A percentile compares a stretch with the other conserved stretches of the same genome.
phyloP scores from a whole-genome alignment of 306 rosid genomes.

The Quercus mongolica region DNA sequence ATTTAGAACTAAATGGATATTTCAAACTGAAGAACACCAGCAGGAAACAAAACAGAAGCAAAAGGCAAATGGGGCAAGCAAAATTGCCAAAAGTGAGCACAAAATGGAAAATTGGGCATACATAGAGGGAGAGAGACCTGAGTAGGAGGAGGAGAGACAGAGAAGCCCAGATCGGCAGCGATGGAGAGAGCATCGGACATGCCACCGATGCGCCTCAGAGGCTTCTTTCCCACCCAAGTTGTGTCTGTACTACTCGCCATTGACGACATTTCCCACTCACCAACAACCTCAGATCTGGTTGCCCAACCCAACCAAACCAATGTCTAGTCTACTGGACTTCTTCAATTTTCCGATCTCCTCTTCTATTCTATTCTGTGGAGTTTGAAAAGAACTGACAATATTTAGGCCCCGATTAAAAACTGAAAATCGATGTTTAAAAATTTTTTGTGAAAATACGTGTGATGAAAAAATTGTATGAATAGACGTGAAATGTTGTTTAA shows the following conservation, averaged over 20 bases:
- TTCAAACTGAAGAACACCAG: not conserved
- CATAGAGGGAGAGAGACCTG: slow-evolving; percentile 32
- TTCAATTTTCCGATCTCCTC: no score
- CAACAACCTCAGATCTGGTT: no score
- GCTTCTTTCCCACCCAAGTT: slow-evolving; percentile 87
- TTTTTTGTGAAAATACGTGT: no score
- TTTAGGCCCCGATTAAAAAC: no score
- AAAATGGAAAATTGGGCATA: not conserved
- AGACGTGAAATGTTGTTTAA: no score
- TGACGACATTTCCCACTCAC: slow-evolving; percentile 44
- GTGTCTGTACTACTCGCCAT: slow-evolving; percentile 51
- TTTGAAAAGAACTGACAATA: no score
- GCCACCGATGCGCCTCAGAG: slow-evolving; percentile 79
- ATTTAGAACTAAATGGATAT: not conserved
- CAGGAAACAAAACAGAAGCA: not conserved
- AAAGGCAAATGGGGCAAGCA: not conserved
- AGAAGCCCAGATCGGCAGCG: slow-evolving; percentile 86
- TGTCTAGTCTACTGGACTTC: no score
- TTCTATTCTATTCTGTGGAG: no score
- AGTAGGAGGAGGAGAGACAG: slow-evolving; percentile 55
- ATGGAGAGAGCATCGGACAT: slow-evolving; percentile 88
- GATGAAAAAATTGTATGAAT: no score
- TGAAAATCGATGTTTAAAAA: no score
- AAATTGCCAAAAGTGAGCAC: not conserved
- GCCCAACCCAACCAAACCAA: no score